Base-by-base conservation (phyloP, 2,329 filamentous ascomycete genomes). In the Ambrosiella xylebori region DNA sequence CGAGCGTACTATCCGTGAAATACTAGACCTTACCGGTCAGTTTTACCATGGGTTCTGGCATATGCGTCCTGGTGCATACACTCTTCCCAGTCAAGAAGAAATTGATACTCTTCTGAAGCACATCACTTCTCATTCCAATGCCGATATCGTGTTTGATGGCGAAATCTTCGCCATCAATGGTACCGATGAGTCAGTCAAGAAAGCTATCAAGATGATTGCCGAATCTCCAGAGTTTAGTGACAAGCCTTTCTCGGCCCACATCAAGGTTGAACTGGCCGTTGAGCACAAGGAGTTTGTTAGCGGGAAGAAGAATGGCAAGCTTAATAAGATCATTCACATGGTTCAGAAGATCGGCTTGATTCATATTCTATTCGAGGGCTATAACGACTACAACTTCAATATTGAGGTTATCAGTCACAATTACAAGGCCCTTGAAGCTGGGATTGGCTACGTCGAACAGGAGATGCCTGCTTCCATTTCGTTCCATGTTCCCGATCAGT, bases 321-420 rank as follows among this genome's bases (percentile, higher is more conserved):
- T 98, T 71, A 98, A 98, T 77, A 98, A 98, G 77, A 98, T 98
- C 66, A 60, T 60, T 19, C 59, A 60, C 27, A 98, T 98, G 93
- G 93, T 91, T 27, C 91, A 97, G 71, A 96, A 90, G 65, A 63
- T 45, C 65, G 81, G 82, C 77, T 96, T 94, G 65, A 93, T 98
- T 11, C 93, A 98, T 71, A 97, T 98, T 66, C 91, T 98, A 62
- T 98, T 98, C 64, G 93, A 98, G 68, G 90, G 89, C 62, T 98
- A 97, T 75, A 95, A 96, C 70, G 93, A 98, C 73, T 98, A 97
- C 78, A 97, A 98, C 71, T 98, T 98, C 76, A 95, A 97, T 71
- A 98, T 98, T 63, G 93, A 98, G 67, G 91, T 98, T 58, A 90
- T 93, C 68, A 90, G 88, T 51, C 84, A 84, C 58, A 86, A 87